Evolutionary conservation across 1,139 yeast species (phyloP), one percentile per base, ranked within the genome.

Genomic region (Debaryomyces psychrophilus): DNA sequence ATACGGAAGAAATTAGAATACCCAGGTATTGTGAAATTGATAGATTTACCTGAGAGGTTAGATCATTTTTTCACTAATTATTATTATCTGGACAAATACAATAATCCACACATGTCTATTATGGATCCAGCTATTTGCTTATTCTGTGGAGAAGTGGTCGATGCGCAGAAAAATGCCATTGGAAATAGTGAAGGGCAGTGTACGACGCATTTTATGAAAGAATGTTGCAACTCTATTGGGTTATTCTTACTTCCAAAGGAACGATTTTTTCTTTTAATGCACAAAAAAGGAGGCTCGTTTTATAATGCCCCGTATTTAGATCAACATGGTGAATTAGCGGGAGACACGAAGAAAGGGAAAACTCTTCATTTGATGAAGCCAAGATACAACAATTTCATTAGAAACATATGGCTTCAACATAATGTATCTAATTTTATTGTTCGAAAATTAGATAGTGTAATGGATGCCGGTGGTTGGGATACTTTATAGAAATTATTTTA

Each of bases 401-500:
- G 85, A 47, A 79, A 78, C 31, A 70, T 88, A 41, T 87, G 97
- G 92, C 71, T 92, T 20, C 86, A 81, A 50, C 95, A 90, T 60
- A 88, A 87, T 57, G 73, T 89, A 11, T 85, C 90, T 2, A 90
- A 89, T 55, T 75, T 77, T 46, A 84, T 92, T 38, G 92, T 90
- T 1, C 75, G 98, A 54, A 84, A 83, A 53, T 73, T 93, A 28
- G 97, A 92, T 56, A 82, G 85, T 39, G 82, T 79, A 6, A 68
- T 85, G 31, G 98, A 93, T 65, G 82, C 87, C 29, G 98, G 98
- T 9, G 98, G 98, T 1, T 93, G 99, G 99, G 95, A 87, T 57
- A 89, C 97, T 1, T 70, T 92, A 59, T 92, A 70, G 57, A 37
- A 18, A 23, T 29, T 22, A 5, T 12, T 17, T 14, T 44, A 35